phyloP scores from a whole-genome alignment of 352 stramenopile genomes.

The Globisporangium alternatum region DNA sequence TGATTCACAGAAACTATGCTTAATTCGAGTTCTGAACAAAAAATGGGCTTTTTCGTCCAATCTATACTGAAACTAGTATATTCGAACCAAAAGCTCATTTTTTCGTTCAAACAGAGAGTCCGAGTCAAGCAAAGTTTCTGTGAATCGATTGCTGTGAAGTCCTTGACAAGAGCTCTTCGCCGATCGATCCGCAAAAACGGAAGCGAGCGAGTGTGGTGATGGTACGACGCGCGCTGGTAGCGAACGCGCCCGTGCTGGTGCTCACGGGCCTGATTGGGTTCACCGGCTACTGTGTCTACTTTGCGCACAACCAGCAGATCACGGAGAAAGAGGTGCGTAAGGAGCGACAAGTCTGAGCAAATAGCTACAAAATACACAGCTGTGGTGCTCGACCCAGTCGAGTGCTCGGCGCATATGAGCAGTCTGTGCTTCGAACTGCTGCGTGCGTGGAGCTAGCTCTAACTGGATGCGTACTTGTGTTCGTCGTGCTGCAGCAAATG shows the following conservation, averaged over 20 bases:
- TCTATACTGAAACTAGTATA: too few relatives aligned
- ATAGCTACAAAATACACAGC: background rate
- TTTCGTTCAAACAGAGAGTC: too few relatives aligned
- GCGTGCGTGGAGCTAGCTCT: background rate
- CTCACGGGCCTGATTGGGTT: slow-evolving; percentile 40
- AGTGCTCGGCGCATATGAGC: background rate
- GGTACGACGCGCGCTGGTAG: slow-evolving; percentile 16
- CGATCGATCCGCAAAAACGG: background rate
- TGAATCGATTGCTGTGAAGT: too few relatives aligned
- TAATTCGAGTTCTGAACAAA: too few relatives aligned
- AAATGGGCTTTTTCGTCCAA: too few relatives aligned
- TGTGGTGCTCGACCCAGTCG: background rate
- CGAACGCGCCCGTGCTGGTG: slow-evolving; percentile 52
- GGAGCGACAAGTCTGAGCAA: background rate
- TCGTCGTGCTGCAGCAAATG: slow-evolving; percentile 39
- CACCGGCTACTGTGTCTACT: slow-evolving; percentile 63
- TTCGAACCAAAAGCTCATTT: too few relatives aligned
- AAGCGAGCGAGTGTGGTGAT: slow-evolving; percentile 1
- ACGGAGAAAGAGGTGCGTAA: slow-evolving; percentile 62
- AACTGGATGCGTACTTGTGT: background rate
- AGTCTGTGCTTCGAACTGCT: background rate
- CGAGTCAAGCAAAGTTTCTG: too few relatives aligned
- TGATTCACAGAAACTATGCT: too few relatives aligned
- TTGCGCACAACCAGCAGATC: slow-evolving; percentile 75
- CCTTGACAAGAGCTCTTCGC: too few relatives aligned